Evolutionary conservation across 1,284 basidiomycete genomes (phyloP), one percentile per base, ranked within the genome.

Genomic region (Papiliotrema nemorosa): DNA sequence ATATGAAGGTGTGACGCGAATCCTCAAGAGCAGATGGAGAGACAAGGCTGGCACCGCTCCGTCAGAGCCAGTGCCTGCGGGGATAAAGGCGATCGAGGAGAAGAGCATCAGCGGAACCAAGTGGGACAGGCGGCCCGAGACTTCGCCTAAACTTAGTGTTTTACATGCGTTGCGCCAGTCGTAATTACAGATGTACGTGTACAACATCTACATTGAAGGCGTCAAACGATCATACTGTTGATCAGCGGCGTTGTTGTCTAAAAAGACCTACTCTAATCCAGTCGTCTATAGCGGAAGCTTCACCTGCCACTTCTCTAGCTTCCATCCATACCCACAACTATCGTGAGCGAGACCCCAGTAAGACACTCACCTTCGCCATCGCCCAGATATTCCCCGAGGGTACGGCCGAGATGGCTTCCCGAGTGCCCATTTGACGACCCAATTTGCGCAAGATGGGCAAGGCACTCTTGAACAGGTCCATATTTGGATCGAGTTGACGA

Each of bases 381-480:
- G 88, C 83, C 26, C 86, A 86, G 14, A 93, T 73, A 64, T 89
- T 84, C 25, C 84, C 82, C 16, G 78, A 80, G 21, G 84, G 82
- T 47, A 86, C 69, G 53, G 80, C 78, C 50, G 78, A 79, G 64
- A 88, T 82, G 20, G 80, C 81, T 63, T 90, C 87, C 56, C 84
- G 81, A 20, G 81, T 84, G 5, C 88, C 85, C 84, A 94, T 90
- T 76, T 92, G 86, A 50, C 85, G 80, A 5, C 92, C 91, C 21
- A 97, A 76, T 72, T 92, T 86, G 60, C 92, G 78, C 65, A 97
- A 70, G 60, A 96, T 96, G 12, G 92, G 92, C 59, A 96, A 70
- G 26, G 92, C 87, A 72, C 86, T 88, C 71, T 91, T 89, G 80
- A 97, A 94, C 55, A 97, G 73, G 74, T 98, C 94, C 76, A 98